A percentile compares a stretch with the other conserved stretches of the same genome.
These are phyloP conservation scores for Ammopiptanthus mongolicus DNA, from an alignment of 306 rosid genomes.

Conservation along the genomic window DNA sequence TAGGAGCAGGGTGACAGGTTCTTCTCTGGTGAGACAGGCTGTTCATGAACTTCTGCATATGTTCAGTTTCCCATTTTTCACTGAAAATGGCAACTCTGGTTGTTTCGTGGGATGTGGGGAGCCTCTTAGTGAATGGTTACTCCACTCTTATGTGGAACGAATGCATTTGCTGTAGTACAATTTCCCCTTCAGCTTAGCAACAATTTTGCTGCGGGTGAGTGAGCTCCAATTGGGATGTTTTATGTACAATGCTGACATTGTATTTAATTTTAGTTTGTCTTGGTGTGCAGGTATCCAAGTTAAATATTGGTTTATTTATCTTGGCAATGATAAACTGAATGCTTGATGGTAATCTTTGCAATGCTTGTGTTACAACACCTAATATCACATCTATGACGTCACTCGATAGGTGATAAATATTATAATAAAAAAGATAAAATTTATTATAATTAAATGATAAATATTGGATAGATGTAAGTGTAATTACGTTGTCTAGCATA, in stretches of 20 bases:
- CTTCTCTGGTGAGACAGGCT: conserved; percentile 81
- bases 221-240: conserved; percentile 7
- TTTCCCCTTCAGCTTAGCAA: conserved; percentile 18
- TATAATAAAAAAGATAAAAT: no score
- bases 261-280: conserved; percentile 2
- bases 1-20: conserved; percentile 80
- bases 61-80: conserved; percentile 81
- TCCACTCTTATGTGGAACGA: conserved; percentile 74
- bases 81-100: conserved; percentile 84
- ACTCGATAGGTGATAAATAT: neutral
- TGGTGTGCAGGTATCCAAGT: conserved; percentile 6
- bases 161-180: conserved; percentile 79
- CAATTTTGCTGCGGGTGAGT: conserved; percentile 41
- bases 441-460: no score
- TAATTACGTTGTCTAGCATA: no score
- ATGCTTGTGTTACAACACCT: neutral
- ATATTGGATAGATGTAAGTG: no score
- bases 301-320: neutral
- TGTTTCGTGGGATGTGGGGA: conserved; percentile 92
- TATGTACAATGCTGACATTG: conserved; percentile 10
- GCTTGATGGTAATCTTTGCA: neutral
- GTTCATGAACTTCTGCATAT: conserved; percentile 64
- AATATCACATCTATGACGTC: no score
- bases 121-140: conserved; percentile 80
- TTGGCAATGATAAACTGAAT: neutral